These are phyloP conservation scores for Chlamydomonas sp. DNA, from an alignment of 139 green algal genomes.

Conservation along the genomic window DNA sequence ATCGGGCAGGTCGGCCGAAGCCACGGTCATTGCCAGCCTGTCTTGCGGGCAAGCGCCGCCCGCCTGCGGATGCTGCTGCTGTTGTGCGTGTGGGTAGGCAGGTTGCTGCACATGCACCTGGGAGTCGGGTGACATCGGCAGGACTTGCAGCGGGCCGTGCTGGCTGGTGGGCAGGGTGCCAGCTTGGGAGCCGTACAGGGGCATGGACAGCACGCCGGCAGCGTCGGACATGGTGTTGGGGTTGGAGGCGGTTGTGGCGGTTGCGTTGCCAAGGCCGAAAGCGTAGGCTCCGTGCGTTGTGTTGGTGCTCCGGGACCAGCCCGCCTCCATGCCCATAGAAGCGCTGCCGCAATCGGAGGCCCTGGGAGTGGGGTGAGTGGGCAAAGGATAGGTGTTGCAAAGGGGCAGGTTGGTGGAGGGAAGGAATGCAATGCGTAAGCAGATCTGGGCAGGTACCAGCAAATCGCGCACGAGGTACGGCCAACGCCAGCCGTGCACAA, in stretches of 20 bases:
- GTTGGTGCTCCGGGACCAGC: conserved; percentile 4
- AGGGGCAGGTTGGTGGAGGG: neutral
- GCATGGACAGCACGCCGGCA: too few species aligned
- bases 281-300: neutral
- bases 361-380: neutral
- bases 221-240: too few species aligned
- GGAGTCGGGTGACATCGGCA: neutral
- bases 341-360: conserved; percentile 20
- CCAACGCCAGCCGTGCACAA: too few species aligned
- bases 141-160: neutral
- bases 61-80: neutral
- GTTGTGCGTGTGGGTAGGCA: neutral
- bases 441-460: too few species aligned
- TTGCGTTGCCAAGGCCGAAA: too few species aligned
- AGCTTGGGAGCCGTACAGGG: too few species aligned
- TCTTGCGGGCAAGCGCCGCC: too few species aligned
- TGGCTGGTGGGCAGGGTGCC: too few species aligned
- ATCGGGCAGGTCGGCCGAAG: too few species aligned
- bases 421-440: neutral
- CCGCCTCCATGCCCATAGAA: neutral
- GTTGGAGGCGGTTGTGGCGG: too few species aligned
- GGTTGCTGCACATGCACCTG: conserved; percentile 1
- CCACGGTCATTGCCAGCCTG: neutral
- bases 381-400: neutral
- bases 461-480: too few species aligned